Percentiles rank a stretch among this genome's conserved stretches.
These are phyloP conservation scores for Excoecaria agallocha DNA, from an alignment of 345 rosid genomes.

Conservation along the genomic window DNA sequence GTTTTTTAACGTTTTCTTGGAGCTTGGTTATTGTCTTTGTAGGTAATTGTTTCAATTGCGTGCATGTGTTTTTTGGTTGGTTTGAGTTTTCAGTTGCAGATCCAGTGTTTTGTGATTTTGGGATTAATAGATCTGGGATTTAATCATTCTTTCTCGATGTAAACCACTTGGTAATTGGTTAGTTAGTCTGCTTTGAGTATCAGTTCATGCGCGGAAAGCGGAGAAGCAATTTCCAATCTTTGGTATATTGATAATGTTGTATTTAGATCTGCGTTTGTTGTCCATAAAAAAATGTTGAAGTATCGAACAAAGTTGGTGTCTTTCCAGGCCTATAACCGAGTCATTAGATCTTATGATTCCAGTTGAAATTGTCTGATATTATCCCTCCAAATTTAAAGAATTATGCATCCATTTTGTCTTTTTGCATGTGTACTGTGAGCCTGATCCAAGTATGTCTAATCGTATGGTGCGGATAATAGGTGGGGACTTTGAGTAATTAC, in stretches of 20 bases:
- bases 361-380: too few species aligned
- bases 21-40: background rate
- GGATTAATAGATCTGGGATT: constrained; percentile 10
- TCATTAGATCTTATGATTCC: too few species aligned
- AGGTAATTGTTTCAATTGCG: background rate
- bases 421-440: background rate
- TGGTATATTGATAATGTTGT: background rate
- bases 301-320: background rate
- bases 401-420: too few species aligned
- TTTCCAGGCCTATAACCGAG: background rate
- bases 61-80: background rate
- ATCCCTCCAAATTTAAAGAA: too few species aligned
- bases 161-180: background rate
- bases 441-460: background rate
- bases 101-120: constrained; percentile 2
- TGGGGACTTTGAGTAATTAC: too few species aligned
- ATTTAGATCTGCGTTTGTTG: constrained; percentile 9
- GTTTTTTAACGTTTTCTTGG: background rate
- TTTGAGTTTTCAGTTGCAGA: background rate
- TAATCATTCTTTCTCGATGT: background rate
- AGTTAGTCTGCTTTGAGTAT: background rate
- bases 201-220: background rate
- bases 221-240: background rate
- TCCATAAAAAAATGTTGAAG: background rate
- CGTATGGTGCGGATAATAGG: too few species aligned